Conservation (phyloP, 495 filamentous ascomycete genomes). For the Xylaria sp. region DNA sequence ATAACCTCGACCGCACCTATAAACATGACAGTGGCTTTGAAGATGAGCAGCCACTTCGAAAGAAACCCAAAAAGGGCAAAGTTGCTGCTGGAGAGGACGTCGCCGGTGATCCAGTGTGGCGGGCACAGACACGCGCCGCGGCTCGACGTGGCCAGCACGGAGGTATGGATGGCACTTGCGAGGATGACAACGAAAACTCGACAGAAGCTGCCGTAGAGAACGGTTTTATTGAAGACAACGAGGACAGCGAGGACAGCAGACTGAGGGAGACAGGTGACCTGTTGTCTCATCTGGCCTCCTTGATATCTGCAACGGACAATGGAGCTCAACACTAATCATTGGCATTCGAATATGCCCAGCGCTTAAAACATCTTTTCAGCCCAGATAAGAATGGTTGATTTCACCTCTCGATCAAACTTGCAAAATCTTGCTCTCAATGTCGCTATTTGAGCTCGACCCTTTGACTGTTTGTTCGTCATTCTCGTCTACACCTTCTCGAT, state of each 20-base stretch:
- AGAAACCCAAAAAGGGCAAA: not conserved
- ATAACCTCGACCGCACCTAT: not conserved
- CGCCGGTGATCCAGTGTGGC: not conserved
- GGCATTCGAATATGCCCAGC: not conserved
- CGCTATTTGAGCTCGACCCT: not conserved
- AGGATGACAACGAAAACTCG: not conserved
- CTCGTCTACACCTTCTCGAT: too few relatives aligned
- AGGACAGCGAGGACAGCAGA: not conserved
- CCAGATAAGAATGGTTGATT: not conserved
- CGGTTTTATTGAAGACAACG: not conserved
- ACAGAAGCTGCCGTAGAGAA: not conserved
- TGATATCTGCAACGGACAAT: not conserved
- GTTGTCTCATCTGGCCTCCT: not conserved
- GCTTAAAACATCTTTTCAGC: not conserved
- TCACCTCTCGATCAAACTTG: constrained; percentile 1
- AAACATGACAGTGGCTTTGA: not conserved
- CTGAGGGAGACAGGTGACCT: not conserved
- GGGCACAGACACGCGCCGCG: constrained; percentile 7
- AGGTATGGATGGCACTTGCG: constrained; percentile 4
- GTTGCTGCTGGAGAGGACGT: not conserved
- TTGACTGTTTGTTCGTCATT: too few relatives aligned
- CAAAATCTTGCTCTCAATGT: constrained; percentile 5
- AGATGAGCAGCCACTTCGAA: not conserved
- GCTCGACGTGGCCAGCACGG: not conserved
- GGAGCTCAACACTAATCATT: not conserved